Percentiles rank a stretch among this genome's conserved stretches.
Evolutionary conservation across 352 stramenopile species (phyloP).

Genomic region (Pythium sukuiense): DNA sequence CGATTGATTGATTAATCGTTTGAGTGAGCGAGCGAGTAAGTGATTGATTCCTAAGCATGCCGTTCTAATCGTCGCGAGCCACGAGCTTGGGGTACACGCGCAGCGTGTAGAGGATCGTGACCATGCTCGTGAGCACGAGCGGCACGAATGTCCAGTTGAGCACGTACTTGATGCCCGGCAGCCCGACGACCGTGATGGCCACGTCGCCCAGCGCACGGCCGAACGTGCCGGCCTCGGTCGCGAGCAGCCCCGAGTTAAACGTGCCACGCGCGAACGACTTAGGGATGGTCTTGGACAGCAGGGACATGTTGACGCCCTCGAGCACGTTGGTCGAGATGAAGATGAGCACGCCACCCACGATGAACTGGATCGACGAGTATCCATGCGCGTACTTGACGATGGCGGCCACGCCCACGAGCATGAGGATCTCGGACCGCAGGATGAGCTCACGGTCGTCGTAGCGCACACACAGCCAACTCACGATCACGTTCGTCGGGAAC

Average conservation of each 20-base stretch:
- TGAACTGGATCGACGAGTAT: constrained; percentile 88
- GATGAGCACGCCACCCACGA: constrained; percentile 87
- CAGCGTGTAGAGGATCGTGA: constrained; percentile 70
- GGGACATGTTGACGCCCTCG: constrained; percentile 92
- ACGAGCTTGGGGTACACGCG: constrained; percentile 71
- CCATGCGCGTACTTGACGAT: constrained; percentile 90
- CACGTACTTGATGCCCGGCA: constrained; percentile 81
- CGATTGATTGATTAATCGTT: neutral
- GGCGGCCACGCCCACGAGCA: constrained; percentile 86
- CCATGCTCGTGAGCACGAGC: constrained; percentile 49
- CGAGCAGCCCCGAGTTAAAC: constrained; percentile 94
- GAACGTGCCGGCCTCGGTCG: constrained; percentile 91
- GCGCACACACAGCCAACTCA: constrained; percentile 86
- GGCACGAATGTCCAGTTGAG: constrained; percentile 84
- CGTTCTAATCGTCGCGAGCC: constrained; percentile 39
- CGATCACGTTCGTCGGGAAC: constrained; percentile 91
- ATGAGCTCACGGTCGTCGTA: constrained; percentile 94
- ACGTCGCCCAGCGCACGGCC: constrained; percentile 86
- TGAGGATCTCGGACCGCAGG: constrained; percentile 78
- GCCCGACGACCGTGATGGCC: constrained; percentile 78
- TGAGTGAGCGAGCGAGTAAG: neutral
- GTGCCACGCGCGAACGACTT: constrained; percentile 91
- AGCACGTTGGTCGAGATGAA: constrained; percentile 93
- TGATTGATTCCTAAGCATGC: neutral
- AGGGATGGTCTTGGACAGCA: constrained; percentile 93